Base-by-base conservation (phyloP, 1,284 basidiomycete species). In the Sporisorium graminicola region DNA sequence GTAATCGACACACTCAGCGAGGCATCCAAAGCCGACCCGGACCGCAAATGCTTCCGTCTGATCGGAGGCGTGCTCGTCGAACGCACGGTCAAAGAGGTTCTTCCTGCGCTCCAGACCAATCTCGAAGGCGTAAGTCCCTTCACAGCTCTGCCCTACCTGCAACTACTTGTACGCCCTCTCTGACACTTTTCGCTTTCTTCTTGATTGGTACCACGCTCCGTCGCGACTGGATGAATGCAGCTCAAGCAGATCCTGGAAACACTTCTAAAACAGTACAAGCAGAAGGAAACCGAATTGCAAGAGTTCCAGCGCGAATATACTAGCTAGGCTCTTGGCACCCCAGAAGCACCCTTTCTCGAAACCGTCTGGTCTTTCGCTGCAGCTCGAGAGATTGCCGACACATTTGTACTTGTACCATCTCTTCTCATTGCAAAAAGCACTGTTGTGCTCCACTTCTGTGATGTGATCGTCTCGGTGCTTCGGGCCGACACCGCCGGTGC, bases 1-100 rank as follows among this genome's bases (percentile, higher is more conserved):
- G 97, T 99, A 10, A 89, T 99, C 50, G 90, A 90, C 2, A 98
- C 96, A 1, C 87, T 99, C 29, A 88, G 93, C 46, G 89, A 88
- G 33, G 79, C 81, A 31, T 72, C 71, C 20, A 74, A 77, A 58
- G 89, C 90, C 65, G 93, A 96, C 68, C 94, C 96, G 26, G 89
- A 91, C 83, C 91, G 97, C 69, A 95, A 94, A 87, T 99, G 97
- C 87, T 99, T 98, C 87, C 91, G 97, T 54, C 89, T 99, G 77
- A 93, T 99, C 70, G 97, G 97, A 13, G 97, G 96, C 31, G 92
- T 98, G 2, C 90, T 99, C 10, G 95, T 98, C 27, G 95, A 99
- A 86, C 90, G 95, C 52, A 98, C 94, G 0, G 97, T 99, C 50
- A 92, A 93, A 84, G 97, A 99, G 80, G 94, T 99, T 35, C 91